Evolutionary conservation across 164 flowering plant species (phyloP), one percentile per base, ranked within the genome.

Genomic region (Taxillus chinensis): DNA sequence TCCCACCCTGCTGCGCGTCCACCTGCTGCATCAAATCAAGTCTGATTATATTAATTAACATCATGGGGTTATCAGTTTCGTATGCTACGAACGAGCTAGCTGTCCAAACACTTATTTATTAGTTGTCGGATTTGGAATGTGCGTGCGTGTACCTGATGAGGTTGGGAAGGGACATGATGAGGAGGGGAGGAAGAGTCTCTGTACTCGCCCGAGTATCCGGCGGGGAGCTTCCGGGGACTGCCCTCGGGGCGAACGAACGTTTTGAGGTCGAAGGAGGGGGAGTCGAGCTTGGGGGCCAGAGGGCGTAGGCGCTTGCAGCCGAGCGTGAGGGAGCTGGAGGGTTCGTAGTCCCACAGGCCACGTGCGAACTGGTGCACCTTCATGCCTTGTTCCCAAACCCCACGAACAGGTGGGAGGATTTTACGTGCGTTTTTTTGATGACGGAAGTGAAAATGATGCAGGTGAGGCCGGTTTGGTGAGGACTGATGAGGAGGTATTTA

Each of bases 331-430:
- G 86, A 27, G 27, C 27, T 27, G 27, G 27, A 76, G 39, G 96
- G 85, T 60, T 86, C 88, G 62, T 84, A 85, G 61, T 89, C 95
- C 86, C 85, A 89, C 40, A 86, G 65, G 64, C 83, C 98, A 84
- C 90, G 90, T 77, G 92, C 76, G 64, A 90, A 67, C 73, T 85
- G 87, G 68, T 93, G 97, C 64, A 90, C 95, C 92, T 88, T 93
- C 98, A 93, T 90, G 84, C 73, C 80, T 81, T 27, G 27, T 27
- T 27, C 27, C 27, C 27, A 27, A 27, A 27, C 27, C 74, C 72
- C 75, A 68, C 51, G 51, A 11, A 14, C 13, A 11, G 13, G 51
- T 11, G 12, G 7, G 13, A 11, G 51, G 13, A 14, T 3, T 43
- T 27, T 27, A 27, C 46, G 10, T 6, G 13, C 9, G 13, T 7